phyloP scores from a whole-genome alignment of 345 rosid species.

The Dipteronia sinensis region DNA sequence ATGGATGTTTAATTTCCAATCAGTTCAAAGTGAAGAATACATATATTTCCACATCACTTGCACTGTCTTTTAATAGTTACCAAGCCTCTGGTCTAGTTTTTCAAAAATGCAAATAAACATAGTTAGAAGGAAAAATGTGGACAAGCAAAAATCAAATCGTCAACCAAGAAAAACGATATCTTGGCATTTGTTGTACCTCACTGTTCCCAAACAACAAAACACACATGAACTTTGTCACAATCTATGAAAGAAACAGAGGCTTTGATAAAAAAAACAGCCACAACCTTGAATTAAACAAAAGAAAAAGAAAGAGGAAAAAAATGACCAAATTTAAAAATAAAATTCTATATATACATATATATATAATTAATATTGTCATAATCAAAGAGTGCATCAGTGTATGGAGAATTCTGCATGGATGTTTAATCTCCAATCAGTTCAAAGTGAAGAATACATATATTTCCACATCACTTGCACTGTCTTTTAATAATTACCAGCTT shows the following conservation, averaged over 20 bases:
- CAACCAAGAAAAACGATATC: not conserved
- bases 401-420: too few relatives aligned
- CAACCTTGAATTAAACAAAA: not conserved
- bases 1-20: constrained; percentile 10
- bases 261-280: not conserved
- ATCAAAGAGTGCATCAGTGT: too few relatives aligned
- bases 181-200: not conserved
- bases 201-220: not conserved
- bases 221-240: not conserved
- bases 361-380: too few relatives aligned
- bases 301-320: too few relatives aligned
- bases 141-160: not conserved
- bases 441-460: too few relatives aligned
- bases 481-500: too few relatives aligned
- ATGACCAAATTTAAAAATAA: too few relatives aligned
- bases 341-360: too few relatives aligned
- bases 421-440: too few relatives aligned
- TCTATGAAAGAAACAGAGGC: not conserved
- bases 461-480: too few relatives aligned
- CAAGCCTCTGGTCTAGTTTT: not conserved
- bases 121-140: not conserved
- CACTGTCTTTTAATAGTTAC: not conserved
- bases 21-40: constrained; percentile 20
- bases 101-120: not conserved
- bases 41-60: constrained; percentile 1